These are phyloP conservation scores for Lepiota brunneoincarnata DNA, from an alignment of 768 basidiomycete species.

Conservation along the genomic window DNA sequence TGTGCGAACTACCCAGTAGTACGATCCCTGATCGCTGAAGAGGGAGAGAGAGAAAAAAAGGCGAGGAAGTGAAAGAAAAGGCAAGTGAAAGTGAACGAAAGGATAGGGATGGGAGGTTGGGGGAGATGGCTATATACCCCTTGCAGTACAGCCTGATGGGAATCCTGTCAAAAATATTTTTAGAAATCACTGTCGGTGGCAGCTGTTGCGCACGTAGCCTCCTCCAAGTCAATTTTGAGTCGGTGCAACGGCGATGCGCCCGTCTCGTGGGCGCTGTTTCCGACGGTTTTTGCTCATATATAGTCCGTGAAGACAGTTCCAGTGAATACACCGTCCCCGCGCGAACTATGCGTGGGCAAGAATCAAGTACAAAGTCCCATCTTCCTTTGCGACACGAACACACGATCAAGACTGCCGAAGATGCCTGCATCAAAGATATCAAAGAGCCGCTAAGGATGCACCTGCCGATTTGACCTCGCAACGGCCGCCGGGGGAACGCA, in stretches of 20 bases:
- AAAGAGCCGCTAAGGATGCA: too few species aligned
- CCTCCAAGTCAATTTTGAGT: not conserved
- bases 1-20: conserved; percentile 26
- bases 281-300: not conserved
- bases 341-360: too few species aligned
- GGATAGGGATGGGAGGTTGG: conserved; percentile 17
- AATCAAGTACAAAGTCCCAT: too few species aligned
- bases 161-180: conserved; percentile 14
- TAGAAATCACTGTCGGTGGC: not conserved
- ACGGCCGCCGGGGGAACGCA: not conserved
- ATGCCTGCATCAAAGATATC: too few species aligned
- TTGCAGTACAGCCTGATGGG: conserved; percentile 4
- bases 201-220: not conserved
- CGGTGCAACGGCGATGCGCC: conserved; percentile 5
- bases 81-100: conserved; percentile 15
- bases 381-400: too few species aligned
- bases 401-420: too few species aligned
- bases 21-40: conserved; percentile 29
- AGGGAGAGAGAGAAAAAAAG: conserved; percentile 17
- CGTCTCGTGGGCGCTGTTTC: not conserved
- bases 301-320: too few species aligned
- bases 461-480: not conserved
- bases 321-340: too few species aligned
- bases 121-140: conserved; percentile 2
- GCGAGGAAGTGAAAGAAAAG: conserved; percentile 10